phyloP scores from a whole-genome alignment of 139 green algal species.

The Chlamydomonas incerta region DNA sequence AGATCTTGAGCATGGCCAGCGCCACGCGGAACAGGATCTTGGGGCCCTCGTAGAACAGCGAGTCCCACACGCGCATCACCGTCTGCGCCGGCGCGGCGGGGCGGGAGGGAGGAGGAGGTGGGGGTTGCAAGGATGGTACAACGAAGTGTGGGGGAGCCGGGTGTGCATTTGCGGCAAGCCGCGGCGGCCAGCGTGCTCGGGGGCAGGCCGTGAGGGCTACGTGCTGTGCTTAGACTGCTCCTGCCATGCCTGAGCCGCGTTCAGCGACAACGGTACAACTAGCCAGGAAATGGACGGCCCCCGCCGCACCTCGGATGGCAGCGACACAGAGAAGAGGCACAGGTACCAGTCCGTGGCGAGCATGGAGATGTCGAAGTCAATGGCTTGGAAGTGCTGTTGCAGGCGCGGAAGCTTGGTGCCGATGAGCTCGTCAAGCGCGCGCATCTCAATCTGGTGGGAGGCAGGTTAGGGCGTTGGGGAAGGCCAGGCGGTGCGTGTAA shows the following conservation, averaged over 20 bases:
- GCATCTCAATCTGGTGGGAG: slow-evolving; percentile 58
- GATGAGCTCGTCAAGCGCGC: slow-evolving; percentile 64
- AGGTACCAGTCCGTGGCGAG: slow-evolving; percentile 90
- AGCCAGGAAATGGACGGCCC: too few relatives aligned
- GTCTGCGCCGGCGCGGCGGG: not conserved
- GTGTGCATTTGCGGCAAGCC: too few relatives aligned
- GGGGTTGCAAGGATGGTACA: not conserved
- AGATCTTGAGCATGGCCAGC: slow-evolving; percentile 83
- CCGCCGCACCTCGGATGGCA: slow-evolving; percentile 63
- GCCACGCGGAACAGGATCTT: slow-evolving; percentile 89
- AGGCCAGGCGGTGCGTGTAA: too few relatives aligned
- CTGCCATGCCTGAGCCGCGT: too few relatives aligned
- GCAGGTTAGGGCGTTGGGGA: too few relatives aligned
- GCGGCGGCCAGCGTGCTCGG: too few relatives aligned
- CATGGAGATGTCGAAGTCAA: slow-evolving; percentile 82
- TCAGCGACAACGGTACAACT: not conserved
- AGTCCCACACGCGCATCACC: slow-evolving; percentile 78
- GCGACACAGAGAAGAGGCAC: slow-evolving; percentile 74
- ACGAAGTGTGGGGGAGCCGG: too few relatives aligned
- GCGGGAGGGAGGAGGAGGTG: not conserved
- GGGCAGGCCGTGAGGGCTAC: too few relatives aligned
- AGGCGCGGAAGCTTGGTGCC: slow-evolving; percentile 80
- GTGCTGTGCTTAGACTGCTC: too few relatives aligned
- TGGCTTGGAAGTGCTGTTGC: slow-evolving; percentile 64
- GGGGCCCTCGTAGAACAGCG: slow-evolving; percentile 81